A percentile compares a stretch with the other conserved stretches of the same genome.
These are phyloP conservation scores for Salix exigua DNA, from an alignment of 345 rosid genomes.

Conservation along the genomic window DNA sequence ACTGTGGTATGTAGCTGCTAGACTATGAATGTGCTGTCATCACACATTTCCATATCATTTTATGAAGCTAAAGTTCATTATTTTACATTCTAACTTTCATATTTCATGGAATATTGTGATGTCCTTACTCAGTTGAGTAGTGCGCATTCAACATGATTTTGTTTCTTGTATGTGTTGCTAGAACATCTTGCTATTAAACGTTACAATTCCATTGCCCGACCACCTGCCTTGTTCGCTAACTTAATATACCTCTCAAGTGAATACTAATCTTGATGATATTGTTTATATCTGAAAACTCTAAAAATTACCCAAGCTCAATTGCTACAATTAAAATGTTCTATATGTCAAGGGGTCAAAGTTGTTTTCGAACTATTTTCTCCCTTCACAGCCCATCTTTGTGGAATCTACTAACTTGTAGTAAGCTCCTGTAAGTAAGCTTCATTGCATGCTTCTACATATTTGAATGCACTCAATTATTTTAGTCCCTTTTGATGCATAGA, in stretches of 20 bases:
- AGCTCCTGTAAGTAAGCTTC: not conserved
- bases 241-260: not conserved
- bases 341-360: not conserved
- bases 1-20: conserved; percentile 69
- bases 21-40: conserved; percentile 1
- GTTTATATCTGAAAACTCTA: not conserved
- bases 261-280: not conserved
- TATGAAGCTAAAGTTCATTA: too few species aligned
- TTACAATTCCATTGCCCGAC: not conserved
- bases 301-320: not conserved
- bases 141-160: too few species aligned
- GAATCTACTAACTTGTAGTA: not conserved
- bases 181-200: not conserved
- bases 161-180: not conserved
- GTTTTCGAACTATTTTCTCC: not conserved
- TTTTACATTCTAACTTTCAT: too few species aligned
- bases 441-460: not conserved
- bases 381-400: not conserved
- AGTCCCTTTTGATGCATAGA: not conserved
- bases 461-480: too few species aligned
- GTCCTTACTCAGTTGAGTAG: too few species aligned
- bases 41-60: too few species aligned
- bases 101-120: too few species aligned
- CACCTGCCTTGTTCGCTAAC: not conserved
- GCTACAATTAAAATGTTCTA: not conserved